These are phyloP conservation scores for Lactarius psammicola DNA, from an alignment of 768 basidiomycete species.

Conservation along the genomic window DNA sequence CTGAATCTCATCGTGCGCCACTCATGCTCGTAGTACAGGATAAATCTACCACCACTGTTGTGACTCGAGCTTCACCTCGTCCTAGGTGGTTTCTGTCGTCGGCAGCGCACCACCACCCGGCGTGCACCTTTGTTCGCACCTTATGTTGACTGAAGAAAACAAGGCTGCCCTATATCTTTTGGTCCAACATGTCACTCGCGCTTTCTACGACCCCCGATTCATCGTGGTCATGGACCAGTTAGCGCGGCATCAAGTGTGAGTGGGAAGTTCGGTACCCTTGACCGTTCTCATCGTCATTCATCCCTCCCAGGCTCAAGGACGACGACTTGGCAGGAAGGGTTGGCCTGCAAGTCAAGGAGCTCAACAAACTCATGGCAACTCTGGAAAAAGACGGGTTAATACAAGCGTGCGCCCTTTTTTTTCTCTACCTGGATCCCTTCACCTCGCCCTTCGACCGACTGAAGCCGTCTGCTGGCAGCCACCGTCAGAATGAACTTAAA, in stretches of 20 bases:
- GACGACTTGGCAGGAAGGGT: constrained; percentile 90
- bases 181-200: constrained; percentile 89
- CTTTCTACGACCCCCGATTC: constrained; percentile 92
- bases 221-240: constrained; percentile 94
- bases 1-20: constrained; percentile 17
- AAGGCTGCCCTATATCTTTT: constrained; percentile 80
- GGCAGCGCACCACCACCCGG: background rate
- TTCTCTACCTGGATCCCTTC: background rate
- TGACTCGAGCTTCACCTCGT: constrained; percentile 9
- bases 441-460: background rate
- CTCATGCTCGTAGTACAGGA: constrained; percentile 25
- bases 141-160: constrained; percentile 61
- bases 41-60: background rate
- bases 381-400: constrained; percentile 77
- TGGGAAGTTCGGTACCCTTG: constrained; percentile 36
- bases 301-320: constrained; percentile 71
- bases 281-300: constrained; percentile 32
- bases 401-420: constrained; percentile 56
- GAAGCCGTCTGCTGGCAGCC: constrained; percentile 43
- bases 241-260: constrained; percentile 92
- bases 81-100: constrained; percentile 13
- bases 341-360: constrained; percentile 85
- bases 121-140: constrained; percentile 20
- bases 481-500: constrained; percentile 89
- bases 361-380: constrained; percentile 85